phyloP scores from a whole-genome alignment of 148 eudicot genomes.

The Diospyros kaki region DNA sequence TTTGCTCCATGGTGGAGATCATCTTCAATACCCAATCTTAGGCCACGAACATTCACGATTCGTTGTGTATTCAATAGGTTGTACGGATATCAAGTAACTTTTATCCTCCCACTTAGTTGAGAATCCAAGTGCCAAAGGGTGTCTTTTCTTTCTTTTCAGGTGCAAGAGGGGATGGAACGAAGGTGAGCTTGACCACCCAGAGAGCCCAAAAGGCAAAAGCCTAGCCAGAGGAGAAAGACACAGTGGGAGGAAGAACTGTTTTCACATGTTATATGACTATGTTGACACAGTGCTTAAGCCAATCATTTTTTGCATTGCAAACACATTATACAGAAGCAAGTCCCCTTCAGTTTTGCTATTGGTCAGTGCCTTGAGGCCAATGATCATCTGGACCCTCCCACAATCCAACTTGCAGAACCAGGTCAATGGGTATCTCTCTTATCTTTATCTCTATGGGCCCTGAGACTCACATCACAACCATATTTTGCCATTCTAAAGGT shows the following conservation, averaged over 20 bases:
- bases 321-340: background rate
- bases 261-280: background rate
- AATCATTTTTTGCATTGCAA: slow-evolving; percentile 9
- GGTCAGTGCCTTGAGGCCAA: background rate
- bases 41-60: no score
- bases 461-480: background rate
- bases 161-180: background rate
- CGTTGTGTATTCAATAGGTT: no score
- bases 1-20: no score
- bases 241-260: background rate
- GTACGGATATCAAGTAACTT: no score
- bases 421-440: slow-evolving; percentile 5
- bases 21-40: no score
- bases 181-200: slow-evolving; percentile 1
- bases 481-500: slow-evolving; percentile 6
- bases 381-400: background rate
- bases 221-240: background rate
- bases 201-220: slow-evolving; percentile 4
- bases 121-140: background rate
- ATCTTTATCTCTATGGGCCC: slow-evolving; percentile 14
- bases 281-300: background rate
- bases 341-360: slow-evolving; percentile 8
- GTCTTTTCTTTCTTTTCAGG: slow-evolving; percentile 9
- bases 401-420: slow-evolving; percentile 16
- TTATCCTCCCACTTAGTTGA: no score